phyloP scores from a whole-genome alignment of 1,284 basidiomycete species.

The Sporisorium sorghi region DNA sequence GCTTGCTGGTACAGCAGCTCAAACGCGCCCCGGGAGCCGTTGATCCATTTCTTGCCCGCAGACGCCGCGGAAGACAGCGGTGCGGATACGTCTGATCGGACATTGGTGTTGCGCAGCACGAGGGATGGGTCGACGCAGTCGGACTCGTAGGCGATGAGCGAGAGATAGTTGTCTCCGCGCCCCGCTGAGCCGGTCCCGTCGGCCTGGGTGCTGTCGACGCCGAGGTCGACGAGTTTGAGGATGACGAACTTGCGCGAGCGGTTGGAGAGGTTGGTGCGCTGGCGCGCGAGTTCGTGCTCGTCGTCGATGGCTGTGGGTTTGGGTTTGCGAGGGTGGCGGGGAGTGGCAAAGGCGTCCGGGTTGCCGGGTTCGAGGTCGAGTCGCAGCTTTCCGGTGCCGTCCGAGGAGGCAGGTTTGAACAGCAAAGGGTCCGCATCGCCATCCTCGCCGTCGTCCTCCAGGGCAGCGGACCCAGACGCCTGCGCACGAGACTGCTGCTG shows the following conservation, averaged over 20 bases:
- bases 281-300: conserved; percentile 71
- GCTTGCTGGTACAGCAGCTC: conserved; percentile 84
- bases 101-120: conserved; percentile 6
- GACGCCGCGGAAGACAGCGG: conserved; percentile 10
- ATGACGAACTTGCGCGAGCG: conserved; percentile 84
- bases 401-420: conserved; percentile 21
- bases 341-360: conserved; percentile 21
- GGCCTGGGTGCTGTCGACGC: conserved; percentile 73
- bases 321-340: not conserved
- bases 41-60: conserved; percentile 77
- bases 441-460: not conserved
- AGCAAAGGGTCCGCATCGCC: conserved; percentile 43
- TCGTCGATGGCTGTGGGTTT: conserved; percentile 66
- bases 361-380: conserved; percentile 45
- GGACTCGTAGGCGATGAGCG: conserved; percentile 87
- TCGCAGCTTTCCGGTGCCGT: conserved; percentile 14
- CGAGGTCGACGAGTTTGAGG: conserved; percentile 86
- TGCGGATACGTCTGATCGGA: conserved; percentile 30
- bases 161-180: conserved; percentile 84
- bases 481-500: not conserved
- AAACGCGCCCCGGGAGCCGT: conserved; percentile 91
- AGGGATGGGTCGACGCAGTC: conserved; percentile 73
- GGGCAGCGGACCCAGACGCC: not conserved
- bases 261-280: conserved; percentile 15
- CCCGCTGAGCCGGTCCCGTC: conserved; percentile 65